Evolutionary conservation across 1,284 basidiomycete genomes (phyloP).

Genomic region (Malassezia restricta): DNA sequence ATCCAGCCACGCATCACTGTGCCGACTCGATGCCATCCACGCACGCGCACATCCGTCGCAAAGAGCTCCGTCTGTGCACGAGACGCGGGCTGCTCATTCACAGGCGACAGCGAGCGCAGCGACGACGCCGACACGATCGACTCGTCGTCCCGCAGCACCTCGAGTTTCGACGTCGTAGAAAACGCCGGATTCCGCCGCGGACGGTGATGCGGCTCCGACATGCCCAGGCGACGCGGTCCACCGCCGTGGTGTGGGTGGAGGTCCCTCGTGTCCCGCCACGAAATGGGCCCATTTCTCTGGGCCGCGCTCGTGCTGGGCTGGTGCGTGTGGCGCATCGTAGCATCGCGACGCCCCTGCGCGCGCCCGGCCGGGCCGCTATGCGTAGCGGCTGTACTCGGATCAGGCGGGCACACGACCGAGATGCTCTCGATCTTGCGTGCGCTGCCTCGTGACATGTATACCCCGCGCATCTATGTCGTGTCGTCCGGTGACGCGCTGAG

Average conservation of each 20-base stretch:
- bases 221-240: too few species aligned
- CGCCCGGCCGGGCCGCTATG: background rate
- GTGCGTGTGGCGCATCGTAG: background rate
- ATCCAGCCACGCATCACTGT: conserved; percentile 30
- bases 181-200: conserved; percentile 3
- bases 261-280: too few species aligned
- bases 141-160: conserved; percentile 8
- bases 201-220: background rate
- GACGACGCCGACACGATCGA: background rate
- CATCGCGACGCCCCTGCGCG: background rate
- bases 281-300: too few species aligned
- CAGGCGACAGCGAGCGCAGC: background rate
- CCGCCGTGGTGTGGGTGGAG: too few species aligned
- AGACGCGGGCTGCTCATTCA: background rate
- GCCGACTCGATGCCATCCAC: conserved; percentile 36
- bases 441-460: conserved; percentile 65
- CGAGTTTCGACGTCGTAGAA: background rate
- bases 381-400: conserved; percentile 56
- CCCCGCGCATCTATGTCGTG: conserved; percentile 66
- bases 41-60: conserved; percentile 16
- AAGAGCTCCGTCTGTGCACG: background rate
- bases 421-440: conserved; percentile 63
- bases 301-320: background rate
- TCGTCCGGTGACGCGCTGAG: conserved; percentile 72
- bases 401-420: conserved; percentile 88